Conservation (phyloP, 495 filamentous ascomycete species). For the Terfezia claveryi region DNA sequence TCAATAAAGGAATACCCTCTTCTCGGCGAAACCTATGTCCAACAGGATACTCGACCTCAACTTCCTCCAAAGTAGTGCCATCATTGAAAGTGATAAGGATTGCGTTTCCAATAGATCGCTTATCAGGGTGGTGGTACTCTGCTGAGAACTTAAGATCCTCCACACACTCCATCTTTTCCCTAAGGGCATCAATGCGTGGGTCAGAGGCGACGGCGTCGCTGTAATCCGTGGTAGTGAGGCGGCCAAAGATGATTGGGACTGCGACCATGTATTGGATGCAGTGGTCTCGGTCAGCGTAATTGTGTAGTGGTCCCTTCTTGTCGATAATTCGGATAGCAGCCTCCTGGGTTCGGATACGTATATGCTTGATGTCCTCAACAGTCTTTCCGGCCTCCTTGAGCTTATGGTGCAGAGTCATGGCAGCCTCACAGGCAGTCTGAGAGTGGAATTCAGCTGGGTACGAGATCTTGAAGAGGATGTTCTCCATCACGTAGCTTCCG, state of each 20-base stretch:
- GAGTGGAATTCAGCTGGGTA: conserved; percentile 85
- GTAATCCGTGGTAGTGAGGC: conserved; percentile 79
- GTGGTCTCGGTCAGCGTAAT: conserved; percentile 97
- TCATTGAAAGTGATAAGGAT: conserved; percentile 84
- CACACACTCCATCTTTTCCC: conserved; percentile 78
- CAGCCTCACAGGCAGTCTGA: conserved; percentile 90
- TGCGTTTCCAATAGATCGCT: conserved; percentile 91
- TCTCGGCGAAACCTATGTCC: conserved; percentile 79
- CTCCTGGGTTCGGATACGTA: conserved; percentile 91
- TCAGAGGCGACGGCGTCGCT: conserved; percentile 81
- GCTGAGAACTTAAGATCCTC: conserved; percentile 85
- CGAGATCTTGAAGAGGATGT: conserved; percentile 97
- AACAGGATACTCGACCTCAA: conserved; percentile 84
- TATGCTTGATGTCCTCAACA: conserved; percentile 76
- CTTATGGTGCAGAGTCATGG: conserved; percentile 63
- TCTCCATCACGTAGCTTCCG: conserved; percentile 99
- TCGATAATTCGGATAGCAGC: conserved; percentile 97
- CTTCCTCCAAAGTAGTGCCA: conserved; percentile 77
- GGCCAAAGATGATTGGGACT: conserved; percentile 83
- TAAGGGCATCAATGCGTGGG: conserved; percentile 65
- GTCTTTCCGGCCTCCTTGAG: conserved; percentile 71
- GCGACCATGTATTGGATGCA: conserved; percentile 99
- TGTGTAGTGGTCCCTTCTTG: conserved; percentile 99
- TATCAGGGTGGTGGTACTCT: conserved; percentile 80
- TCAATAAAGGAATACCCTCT: conserved; percentile 90